Base-by-base conservation (phyloP, 2,329 filamentous ascomycete species). In the Cercospora citrullina region DNA sequence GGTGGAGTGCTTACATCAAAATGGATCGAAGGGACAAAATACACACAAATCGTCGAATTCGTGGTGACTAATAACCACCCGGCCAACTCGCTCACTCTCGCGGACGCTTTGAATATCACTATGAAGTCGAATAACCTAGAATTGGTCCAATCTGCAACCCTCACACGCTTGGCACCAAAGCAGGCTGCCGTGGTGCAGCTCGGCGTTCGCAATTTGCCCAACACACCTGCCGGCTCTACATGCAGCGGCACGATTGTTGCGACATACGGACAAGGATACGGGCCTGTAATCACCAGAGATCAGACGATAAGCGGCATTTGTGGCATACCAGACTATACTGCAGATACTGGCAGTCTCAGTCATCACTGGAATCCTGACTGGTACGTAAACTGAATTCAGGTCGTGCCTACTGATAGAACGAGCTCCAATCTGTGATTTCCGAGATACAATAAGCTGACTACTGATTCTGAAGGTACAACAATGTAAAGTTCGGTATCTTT, bases 401-500 rank as follows among this genome's bases (percentile, higher is more conserved):
- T 36, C 31, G 31, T 36, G 31, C 3, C 31, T 36, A 36, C 10
- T 36, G 31, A 12, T 36, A 36, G 10, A 36, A 14, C 10, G 31
- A 36, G 31, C 31, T 36, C 31, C 10, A 36, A 36, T 36, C 4
- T 12, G 31, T 14, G 31, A 36, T 36, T 1, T 14, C 18, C n/a
- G n/a, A 48, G 9, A 10, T 21, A 21, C 23, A 5, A 30, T 31
- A 30, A 6, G 26, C 30, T 58, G 9, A 58, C 23, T 5, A 31
- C 6, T 23, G 30, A 12, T 30, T 9, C 14, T 31, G 4, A 12
- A 58, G 60, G 60, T 51, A 33, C 28, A 48, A 65, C 23, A 36
- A 42, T 18, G 60, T 62, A 12, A 68, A 70, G 9, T 68, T 68
- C 57, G 68, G 69, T 12, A 69, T 71, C 6, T 70, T 68, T 31